Conservation (phyloP, 2,329 filamentous ascomycete genomes). For the Paracoccidioides lutzii region DNA sequence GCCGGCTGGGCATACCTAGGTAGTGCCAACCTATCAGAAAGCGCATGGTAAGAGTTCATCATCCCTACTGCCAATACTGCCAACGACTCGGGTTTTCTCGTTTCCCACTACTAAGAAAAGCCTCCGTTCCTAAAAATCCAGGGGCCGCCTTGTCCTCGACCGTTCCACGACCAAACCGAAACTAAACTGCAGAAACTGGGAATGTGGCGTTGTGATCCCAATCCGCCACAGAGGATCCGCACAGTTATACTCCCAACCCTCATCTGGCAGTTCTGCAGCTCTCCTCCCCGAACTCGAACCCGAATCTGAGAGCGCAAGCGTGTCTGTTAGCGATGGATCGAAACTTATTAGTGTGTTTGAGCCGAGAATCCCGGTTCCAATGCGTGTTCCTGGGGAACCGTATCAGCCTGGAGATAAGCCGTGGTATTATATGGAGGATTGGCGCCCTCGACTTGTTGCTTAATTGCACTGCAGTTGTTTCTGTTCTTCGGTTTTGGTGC, state of each 20-base stretch:
- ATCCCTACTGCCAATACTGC: too few species aligned
- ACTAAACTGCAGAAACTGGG: slow-evolving; percentile 84
- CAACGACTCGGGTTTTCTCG: neutral
- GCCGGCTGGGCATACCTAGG: slow-evolving; percentile 71
- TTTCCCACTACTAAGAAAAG: slow-evolving; percentile 1
- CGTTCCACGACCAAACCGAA: slow-evolving; percentile 54
- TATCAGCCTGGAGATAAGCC: slow-evolving; percentile 14
- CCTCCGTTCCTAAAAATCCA: slow-evolving; percentile 21
- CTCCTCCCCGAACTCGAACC: neutral
- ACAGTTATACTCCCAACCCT: neutral
- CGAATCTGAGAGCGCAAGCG: slow-evolving; percentile 13
- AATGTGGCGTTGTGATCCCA: slow-evolving; percentile 75
- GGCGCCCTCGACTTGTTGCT: neutral
- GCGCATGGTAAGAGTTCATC: slow-evolving; percentile 54
- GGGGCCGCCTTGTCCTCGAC: slow-evolving; percentile 67
- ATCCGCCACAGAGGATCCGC: slow-evolving; percentile 22
- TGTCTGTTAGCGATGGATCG: slow-evolving; percentile 25
- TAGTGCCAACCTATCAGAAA: slow-evolving; percentile 84
- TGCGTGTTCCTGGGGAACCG: slow-evolving; percentile 25
- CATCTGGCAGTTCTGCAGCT: neutral
- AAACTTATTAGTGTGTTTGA: slow-evolving; percentile 21
- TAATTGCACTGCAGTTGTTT: too few species aligned
- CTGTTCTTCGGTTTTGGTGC: too few species aligned
- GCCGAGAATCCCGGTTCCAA: slow-evolving; percentile 33
- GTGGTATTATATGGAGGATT: slow-evolving; percentile 16